Evolutionary conservation across 2,329 filamentous ascomycete species (phyloP).

Genomic region (Penicillium crustosum): DNA sequence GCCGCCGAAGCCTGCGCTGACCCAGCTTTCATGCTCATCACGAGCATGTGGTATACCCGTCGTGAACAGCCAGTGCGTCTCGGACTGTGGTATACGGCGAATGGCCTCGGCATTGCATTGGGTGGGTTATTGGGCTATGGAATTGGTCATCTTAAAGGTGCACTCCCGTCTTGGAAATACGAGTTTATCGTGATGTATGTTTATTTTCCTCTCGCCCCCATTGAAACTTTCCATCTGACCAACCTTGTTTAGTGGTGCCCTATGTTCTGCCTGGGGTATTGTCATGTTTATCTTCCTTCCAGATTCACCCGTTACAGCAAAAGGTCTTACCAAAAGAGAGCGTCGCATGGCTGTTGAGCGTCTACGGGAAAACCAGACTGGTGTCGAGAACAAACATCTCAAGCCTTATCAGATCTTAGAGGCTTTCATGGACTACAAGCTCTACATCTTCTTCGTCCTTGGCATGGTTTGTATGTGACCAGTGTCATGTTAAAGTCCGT

Average conservation of each 20-base stretch:
- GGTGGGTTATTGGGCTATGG: conserved; percentile 59
- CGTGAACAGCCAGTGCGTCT: conserved; percentile 62
- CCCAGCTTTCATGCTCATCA: conserved; percentile 64
- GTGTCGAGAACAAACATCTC: conserved; percentile 57
- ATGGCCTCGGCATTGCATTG: conserved; percentile 59
- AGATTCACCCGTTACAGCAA: conserved; percentile 57
- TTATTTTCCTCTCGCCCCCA: too few relatives aligned
- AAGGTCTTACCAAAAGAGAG: conserved; percentile 52
- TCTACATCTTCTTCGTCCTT: conserved; percentile 58
- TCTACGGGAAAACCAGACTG: conserved; percentile 58
- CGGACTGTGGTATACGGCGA: conserved; percentile 60
- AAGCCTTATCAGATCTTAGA: conserved; percentile 58
- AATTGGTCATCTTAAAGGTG: conserved; percentile 60
- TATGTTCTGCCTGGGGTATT: conserved; percentile 61
- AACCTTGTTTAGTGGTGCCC: conserved; percentile 38
- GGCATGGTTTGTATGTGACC: conserved; percentile 44
- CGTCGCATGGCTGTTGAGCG: conserved; percentile 57
- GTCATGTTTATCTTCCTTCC: conserved; percentile 58
- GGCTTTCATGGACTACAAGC: conserved; percentile 58
- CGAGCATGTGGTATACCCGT: conserved; percentile 65
- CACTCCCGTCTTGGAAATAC: conserved; percentile 63
- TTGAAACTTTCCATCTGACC: not conserved
- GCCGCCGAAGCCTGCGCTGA: conserved; percentile 59
- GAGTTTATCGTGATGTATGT: conserved; percentile 64
- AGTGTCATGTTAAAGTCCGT: rapidly evolving